These are phyloP conservation scores for Atkinsonella texensis DNA, from an alignment of 2,329 filamentous ascomycete species.

Conservation along the genomic window DNA sequence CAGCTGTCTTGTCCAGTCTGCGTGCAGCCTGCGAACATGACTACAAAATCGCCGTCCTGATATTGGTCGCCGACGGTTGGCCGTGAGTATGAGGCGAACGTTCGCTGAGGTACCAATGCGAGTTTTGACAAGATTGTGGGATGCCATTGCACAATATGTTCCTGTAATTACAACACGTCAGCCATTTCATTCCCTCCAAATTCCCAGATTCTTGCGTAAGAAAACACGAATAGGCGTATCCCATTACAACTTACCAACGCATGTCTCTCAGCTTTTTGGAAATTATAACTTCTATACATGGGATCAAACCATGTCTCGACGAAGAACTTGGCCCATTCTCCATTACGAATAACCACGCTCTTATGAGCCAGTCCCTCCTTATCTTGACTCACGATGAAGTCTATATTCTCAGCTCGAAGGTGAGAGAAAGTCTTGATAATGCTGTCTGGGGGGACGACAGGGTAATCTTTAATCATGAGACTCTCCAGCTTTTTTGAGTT, in stretches of 20 bases:
- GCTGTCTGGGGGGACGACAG: constrained; percentile 88
- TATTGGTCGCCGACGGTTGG: constrained; percentile 50
- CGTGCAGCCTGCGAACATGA: constrained; percentile 66
- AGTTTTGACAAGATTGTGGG: constrained; percentile 86
- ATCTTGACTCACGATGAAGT: constrained; percentile 78
- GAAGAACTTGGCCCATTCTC: constrained; percentile 87
- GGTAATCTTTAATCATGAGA: constrained; percentile 72
- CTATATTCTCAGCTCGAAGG: constrained; percentile 63
- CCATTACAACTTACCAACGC: constrained; percentile 53
- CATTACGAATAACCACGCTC: constrained; percentile 70
- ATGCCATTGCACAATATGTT: constrained; percentile 92
- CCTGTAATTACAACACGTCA: constrained; percentile 31
- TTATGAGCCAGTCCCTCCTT: constrained; percentile 62
- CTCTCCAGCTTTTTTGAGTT: constrained; percentile 53
- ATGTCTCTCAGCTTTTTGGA: constrained; percentile 87
- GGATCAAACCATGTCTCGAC: constrained; percentile 95
- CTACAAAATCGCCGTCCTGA: constrained; percentile 72
- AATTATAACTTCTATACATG: constrained; percentile 86
- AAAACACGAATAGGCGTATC: neutral
- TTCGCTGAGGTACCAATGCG: constrained; percentile 76
- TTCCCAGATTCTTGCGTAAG: neutral
- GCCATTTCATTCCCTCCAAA: neutral
- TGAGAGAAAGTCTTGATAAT: constrained; percentile 91
- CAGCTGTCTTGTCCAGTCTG: constrained; percentile 48
- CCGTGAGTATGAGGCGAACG: constrained; percentile 66